A percentile compares a stretch with the other conserved stretches of the same genome.
Evolutionary conservation across 2,329 filamentous ascomycete genomes (phyloP).

Genomic region (Venturia pyrina): DNA sequence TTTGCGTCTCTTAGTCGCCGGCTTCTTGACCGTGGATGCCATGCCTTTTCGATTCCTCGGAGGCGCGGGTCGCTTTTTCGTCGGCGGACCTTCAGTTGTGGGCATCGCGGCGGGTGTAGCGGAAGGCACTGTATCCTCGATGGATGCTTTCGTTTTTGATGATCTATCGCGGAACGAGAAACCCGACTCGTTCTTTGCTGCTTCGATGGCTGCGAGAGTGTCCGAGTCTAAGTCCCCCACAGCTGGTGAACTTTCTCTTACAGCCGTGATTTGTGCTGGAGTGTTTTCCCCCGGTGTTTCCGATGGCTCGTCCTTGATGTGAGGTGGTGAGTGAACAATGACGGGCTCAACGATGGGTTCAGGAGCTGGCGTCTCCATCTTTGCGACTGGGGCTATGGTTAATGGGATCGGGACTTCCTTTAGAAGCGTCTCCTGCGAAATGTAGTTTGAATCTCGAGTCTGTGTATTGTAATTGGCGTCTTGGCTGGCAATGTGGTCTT

Average conservation of each 20-base stretch:
- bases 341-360: slow-evolving; percentile 13
- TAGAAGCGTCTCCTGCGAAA: background rate
- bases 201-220: slow-evolving; percentile 32
- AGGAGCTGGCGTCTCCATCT: slow-evolving; percentile 11
- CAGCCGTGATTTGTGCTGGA: slow-evolving; percentile 18
- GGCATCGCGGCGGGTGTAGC: slow-evolving; percentile 21
- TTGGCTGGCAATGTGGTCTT: slow-evolving; percentile 18
- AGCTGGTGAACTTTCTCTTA: slow-evolving; percentile 18
- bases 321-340: slow-evolving; percentile 20
- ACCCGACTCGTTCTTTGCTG: slow-evolving; percentile 36
- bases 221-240: slow-evolving; percentile 25
- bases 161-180: slow-evolving; percentile 25
- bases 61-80: slow-evolving; percentile 34
- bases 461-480: slow-evolving; percentile 14
- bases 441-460: slow-evolving; percentile 12
- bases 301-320: slow-evolving; percentile 32
- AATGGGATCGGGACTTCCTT: slow-evolving; percentile 8
- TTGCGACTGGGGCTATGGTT: background rate
- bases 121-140: background rate
- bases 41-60: slow-evolving; percentile 35
- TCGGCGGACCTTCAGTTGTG: slow-evolving; percentile 24
- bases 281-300: slow-evolving; percentile 28
- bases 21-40: slow-evolving; percentile 33
- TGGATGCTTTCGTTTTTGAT: slow-evolving; percentile 23
- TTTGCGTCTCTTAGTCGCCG: slow-evolving; percentile 35